Percentiles rank a stretch among this genome's conserved stretches.
These are phyloP conservation scores for Fusarium sp. DNA, from an alignment of 2,329 filamentous ascomycete species.

Conservation along the genomic window DNA sequence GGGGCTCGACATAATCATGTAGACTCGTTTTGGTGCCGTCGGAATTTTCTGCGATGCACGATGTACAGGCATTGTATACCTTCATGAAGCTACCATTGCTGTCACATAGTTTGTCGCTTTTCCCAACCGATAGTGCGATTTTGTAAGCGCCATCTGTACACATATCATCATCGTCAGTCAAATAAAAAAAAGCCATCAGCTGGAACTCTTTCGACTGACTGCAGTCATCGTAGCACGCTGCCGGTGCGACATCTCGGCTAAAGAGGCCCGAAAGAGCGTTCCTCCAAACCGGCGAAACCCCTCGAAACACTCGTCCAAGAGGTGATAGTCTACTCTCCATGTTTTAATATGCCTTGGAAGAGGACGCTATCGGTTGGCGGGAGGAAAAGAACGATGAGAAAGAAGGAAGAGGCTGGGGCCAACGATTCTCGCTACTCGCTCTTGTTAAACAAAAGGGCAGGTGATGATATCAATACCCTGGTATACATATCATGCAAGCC, in stretches of 20 bases:
- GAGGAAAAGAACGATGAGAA: background rate
- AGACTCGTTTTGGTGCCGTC: too few relatives aligned
- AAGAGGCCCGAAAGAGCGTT: background rate
- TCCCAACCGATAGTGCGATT: background rate
- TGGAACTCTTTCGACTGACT: background rate
- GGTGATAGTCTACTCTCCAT: too few relatives aligned
- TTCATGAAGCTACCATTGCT: too few relatives aligned
- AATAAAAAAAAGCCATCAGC: too few relatives aligned
- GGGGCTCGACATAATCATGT: background rate
- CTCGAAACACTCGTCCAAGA: background rate
- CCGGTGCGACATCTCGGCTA: background rate
- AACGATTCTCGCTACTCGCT: background rate
- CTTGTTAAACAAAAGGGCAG: background rate
- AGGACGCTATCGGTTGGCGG: background rate
- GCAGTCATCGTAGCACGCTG: background rate
- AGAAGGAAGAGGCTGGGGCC: too few relatives aligned
- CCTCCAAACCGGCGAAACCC: background rate
- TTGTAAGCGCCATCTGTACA: background rate
- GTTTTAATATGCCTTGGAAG: background rate
- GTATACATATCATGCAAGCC: background rate
- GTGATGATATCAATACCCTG: background rate
- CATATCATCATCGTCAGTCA: background rate
- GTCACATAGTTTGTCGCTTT: background rate
- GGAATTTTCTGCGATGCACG: too few relatives aligned
- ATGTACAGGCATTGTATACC: too few relatives aligned